Conservation (phyloP, 1,284 basidiomycete genomes). For the Microbotryomycetes sp. region DNA sequence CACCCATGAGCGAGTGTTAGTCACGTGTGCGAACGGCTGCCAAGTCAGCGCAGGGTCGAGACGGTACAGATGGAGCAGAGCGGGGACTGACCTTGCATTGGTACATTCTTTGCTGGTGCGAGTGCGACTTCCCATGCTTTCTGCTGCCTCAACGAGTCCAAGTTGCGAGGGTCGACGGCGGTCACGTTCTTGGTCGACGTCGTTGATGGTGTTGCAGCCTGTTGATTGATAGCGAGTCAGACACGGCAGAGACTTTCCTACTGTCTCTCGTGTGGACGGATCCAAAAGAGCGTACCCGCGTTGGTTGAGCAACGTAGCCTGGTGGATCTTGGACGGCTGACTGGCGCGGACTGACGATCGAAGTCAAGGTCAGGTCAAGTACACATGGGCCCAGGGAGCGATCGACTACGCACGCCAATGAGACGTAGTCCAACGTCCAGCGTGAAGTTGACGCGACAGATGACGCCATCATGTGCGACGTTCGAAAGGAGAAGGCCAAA, state of each 20-base stretch:
- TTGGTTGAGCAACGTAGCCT: neutral
- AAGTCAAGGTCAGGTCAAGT: neutral
- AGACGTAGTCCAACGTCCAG: neutral
- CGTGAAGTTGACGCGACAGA: neutral
- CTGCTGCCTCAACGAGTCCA: slow-evolving; percentile 30
- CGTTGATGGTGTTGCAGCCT: too few relatives aligned
- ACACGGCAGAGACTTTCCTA: too few relatives aligned
- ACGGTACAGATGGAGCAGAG: neutral
- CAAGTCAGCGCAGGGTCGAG: neutral
- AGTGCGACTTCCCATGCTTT: slow-evolving; percentile 40
- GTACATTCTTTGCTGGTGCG: slow-evolving; percentile 38
- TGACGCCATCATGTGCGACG: neutral
- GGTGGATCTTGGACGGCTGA: neutral
- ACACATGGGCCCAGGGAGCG: too few relatives aligned
- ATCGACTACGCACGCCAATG: neutral
- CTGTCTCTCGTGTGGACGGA: too few relatives aligned
- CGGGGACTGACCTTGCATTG: slow-evolving; percentile 36
- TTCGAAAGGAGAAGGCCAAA: neutral
- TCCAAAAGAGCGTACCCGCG: too few relatives aligned
- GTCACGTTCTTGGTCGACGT: neutral
- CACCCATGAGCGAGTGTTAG: neutral
- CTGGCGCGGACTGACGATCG: neutral
- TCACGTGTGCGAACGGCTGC: neutral
- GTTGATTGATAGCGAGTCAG: too few relatives aligned
- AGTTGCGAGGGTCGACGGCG: slow-evolving; percentile 12